A percentile compares a stretch with the other conserved stretches of the same genome.
These are phyloP conservation scores for Lepraria neglecta DNA, from an alignment of 495 filamentous ascomycete species.

Conservation along the genomic window DNA sequence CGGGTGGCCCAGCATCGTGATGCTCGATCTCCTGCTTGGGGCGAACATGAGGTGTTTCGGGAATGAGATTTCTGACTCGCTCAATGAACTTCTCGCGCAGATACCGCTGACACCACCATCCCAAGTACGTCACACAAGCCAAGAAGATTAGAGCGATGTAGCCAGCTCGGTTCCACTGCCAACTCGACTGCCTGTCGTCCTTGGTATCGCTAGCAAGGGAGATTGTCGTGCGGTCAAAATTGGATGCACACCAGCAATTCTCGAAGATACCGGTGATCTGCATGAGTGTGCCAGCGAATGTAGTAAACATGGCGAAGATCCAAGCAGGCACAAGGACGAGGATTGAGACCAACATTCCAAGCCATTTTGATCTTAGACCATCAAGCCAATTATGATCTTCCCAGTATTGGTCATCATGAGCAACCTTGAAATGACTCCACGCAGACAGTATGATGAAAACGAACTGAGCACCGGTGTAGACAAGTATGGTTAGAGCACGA, in stretches of 20 bases:
- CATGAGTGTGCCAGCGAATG: conserved; percentile 36
- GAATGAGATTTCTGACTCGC: conserved; percentile 10
- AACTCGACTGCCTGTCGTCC: conserved; percentile 23
- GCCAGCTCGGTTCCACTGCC: conserved; percentile 32
- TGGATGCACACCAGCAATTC: conserved; percentile 31
- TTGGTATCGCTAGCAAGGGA: conserved; percentile 6
- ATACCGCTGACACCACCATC: conserved; percentile 36
- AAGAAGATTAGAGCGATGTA: conserved; percentile 28
- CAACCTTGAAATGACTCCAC: conserved; percentile 24
- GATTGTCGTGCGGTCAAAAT: conserved; percentile 8
- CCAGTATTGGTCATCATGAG: conserved; percentile 14
- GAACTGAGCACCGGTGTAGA: conserved; percentile 38
- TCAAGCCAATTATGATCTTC: conserved; percentile 18
- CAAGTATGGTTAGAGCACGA: conserved; percentile 36
- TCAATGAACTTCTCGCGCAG: conserved; percentile 33
- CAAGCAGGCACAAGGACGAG: conserved; percentile 28
- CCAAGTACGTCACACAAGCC: conserved; percentile 32
- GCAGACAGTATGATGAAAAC: conserved; percentile 34
- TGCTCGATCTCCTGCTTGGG: not conserved
- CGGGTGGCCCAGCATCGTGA: not conserved
- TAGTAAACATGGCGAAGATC: conserved; percentile 30
- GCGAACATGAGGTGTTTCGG: not conserved
- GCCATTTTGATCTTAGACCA: conserved; percentile 23
- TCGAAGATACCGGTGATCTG: conserved; percentile 38
- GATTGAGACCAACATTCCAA: conserved; percentile 30